These are phyloP conservation scores for Leishmania braziliensis DNA, from an alignment of 208 protist species.

Conservation along the genomic window DNA sequence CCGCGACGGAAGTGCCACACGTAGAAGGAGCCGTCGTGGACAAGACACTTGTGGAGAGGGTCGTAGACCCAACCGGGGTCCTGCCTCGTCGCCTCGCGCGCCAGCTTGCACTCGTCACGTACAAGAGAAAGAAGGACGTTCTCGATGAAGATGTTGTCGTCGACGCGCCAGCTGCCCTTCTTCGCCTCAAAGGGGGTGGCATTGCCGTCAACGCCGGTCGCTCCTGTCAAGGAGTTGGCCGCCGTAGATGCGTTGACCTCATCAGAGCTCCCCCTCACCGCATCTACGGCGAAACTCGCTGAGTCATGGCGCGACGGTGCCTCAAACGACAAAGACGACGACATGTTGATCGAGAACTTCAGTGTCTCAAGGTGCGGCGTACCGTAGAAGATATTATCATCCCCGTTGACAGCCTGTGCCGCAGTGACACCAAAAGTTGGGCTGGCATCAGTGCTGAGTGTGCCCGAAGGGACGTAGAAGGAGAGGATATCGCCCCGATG, in stretches of 20 bases:
- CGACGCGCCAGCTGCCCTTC: slow-evolving; percentile 47
- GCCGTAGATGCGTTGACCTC: neutral
- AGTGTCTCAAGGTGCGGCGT: neutral
- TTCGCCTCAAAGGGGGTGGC: neutral
- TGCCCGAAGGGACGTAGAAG: slow-evolving; percentile 24
- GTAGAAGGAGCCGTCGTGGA: slow-evolving; percentile 62
- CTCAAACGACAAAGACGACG: neutral
- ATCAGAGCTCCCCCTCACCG: neutral
- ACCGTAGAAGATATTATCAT: neutral
- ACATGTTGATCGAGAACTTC: neutral
- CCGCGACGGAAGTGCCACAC: slow-evolving; percentile 65
- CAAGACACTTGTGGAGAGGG: slow-evolving; percentile 25
- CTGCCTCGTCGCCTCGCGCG: slow-evolving; percentile 52
- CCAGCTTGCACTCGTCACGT: slow-evolving; percentile 70
- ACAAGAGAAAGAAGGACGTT: slow-evolving; percentile 69
- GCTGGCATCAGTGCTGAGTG: neutral
- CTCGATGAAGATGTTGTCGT: slow-evolving; percentile 47
- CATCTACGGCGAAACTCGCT: neutral
- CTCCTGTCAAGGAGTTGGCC: neutral
- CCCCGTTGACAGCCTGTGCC: neutral
- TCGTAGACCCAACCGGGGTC: slow-evolving; percentile 60
- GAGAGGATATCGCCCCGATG: slow-evolving; percentile 51
- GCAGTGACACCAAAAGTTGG: neutral
- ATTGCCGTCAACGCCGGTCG: neutral
- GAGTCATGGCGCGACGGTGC: neutral